Conservation (phyloP, 306 rosid species). For the Carpinus viminea region DNA sequence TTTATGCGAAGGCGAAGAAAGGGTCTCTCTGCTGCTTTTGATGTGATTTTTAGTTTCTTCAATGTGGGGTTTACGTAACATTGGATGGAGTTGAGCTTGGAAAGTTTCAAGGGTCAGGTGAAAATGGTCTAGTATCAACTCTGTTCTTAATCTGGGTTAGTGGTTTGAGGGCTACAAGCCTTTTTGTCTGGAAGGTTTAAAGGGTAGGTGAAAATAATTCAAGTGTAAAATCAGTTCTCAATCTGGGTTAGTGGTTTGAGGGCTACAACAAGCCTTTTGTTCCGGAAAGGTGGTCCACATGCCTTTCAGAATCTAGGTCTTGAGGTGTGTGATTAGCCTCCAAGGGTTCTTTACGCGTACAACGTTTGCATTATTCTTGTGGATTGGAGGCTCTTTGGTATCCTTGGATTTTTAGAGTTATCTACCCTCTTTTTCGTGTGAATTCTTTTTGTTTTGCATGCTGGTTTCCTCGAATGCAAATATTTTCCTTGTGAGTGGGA, state of each 20-base stretch:
- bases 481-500: background rate
- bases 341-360: background rate
- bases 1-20: background rate
- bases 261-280: background rate
- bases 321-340: background rate
- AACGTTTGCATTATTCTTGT: background rate
- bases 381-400: background rate
- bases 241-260: background rate
- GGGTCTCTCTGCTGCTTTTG: background rate
- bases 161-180: background rate
- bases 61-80: background rate
- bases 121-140: background rate
- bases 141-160: background rate
- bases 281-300: background rate
- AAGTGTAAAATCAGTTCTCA: background rate
- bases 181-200: background rate
- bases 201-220: background rate
- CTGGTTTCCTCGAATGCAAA: background rate
- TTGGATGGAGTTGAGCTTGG: background rate
- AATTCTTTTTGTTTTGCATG: conserved; percentile 1
- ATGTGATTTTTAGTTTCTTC: background rate
- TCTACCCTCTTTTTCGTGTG: background rate
- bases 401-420: background rate
- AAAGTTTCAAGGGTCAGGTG: background rate
- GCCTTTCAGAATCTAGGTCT: background rate